phyloP scores from a whole-genome alignment of 805 yeast species.

The Candida endomychidarum region DNA sequence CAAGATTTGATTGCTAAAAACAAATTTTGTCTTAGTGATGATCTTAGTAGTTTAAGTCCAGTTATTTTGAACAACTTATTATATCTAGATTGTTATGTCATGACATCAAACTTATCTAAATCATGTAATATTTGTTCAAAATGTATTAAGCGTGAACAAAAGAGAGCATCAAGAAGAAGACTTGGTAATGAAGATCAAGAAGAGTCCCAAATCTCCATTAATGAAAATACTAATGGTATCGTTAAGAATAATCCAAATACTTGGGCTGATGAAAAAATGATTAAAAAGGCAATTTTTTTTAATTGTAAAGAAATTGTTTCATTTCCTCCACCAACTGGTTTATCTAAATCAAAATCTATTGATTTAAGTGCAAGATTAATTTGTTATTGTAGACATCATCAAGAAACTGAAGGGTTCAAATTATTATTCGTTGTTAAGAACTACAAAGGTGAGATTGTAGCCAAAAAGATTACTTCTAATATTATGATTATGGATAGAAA shows the following conservation, averaged over 20 bases:
- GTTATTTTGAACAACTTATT: slow-evolving; percentile 52
- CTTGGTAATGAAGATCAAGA: slow-evolving; percentile 42
- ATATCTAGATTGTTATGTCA: slow-evolving; percentile 77
- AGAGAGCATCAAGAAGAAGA: slow-evolving; percentile 91
- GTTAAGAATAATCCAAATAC: slow-evolving; percentile 58
- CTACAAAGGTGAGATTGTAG: slow-evolving; percentile 60
- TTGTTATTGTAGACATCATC: slow-evolving; percentile 95
- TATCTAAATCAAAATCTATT: slow-evolving; percentile 36
- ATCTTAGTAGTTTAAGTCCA: slow-evolving; percentile 43
- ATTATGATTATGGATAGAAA: slow-evolving; percentile 95
- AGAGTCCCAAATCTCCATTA: background rate
- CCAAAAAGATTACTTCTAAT: slow-evolving; percentile 66
- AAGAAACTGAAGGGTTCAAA: slow-evolving; percentile 82
- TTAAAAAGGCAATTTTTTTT: slow-evolving; percentile 83
- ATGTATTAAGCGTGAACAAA: slow-evolving; percentile 89
- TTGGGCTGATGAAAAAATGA: slow-evolving; percentile 73
- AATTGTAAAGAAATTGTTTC: slow-evolving; percentile 87
- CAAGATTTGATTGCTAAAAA: slow-evolving; percentile 86
- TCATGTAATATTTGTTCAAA: slow-evolving; percentile 79
- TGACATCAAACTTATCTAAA: slow-evolving; percentile 49
- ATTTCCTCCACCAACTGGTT: slow-evolving; percentile 60
- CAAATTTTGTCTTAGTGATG: slow-evolving; percentile 64
- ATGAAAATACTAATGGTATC: slow-evolving; percentile 20
- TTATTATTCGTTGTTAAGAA: slow-evolving; percentile 68
- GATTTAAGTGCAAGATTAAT: slow-evolving; percentile 74